These are phyloP conservation scores for Penicillium sp. DNA, from an alignment of 2,329 filamentous ascomycete genomes.

Conservation along the genomic window DNA sequence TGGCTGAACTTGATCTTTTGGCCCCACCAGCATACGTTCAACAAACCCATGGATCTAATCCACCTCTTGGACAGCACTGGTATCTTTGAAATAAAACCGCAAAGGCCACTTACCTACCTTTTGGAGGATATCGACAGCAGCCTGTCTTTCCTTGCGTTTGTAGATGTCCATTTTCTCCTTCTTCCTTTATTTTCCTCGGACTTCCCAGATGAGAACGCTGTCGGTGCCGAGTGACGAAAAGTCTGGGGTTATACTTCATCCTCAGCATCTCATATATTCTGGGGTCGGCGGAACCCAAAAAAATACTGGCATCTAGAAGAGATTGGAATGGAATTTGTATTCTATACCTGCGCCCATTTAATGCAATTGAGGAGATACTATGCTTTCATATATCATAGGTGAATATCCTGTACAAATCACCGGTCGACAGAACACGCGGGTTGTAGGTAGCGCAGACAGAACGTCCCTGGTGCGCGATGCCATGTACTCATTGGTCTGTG, in stretches of 20 bases:
- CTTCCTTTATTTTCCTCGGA: constrained; percentile 8
- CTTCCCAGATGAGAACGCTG: constrained; percentile 9
- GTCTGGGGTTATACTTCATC: constrained; percentile 10
- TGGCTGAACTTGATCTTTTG: neutral
- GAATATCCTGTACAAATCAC: neutral
- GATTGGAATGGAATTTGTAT: constrained; percentile 23
- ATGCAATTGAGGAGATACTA: constrained; percentile 1
- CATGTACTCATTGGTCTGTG: neutral
- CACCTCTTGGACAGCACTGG: constrained; percentile 13
- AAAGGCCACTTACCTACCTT: constrained; percentile 6
- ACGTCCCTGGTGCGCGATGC: neutral
- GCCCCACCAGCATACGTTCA: neutral
- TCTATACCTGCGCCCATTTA: constrained; percentile 14
- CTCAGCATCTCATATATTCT: constrained; percentile 27
- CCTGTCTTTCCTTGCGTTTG: constrained; percentile 8
- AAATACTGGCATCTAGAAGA: constrained; percentile 24
- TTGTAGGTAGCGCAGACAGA: too few species aligned
- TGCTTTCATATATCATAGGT: neutral
- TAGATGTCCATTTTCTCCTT: constrained; percentile 17
- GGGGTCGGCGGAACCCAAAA: constrained; percentile 24
- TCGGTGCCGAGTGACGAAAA: constrained; percentile 4
- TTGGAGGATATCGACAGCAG: constrained; percentile 4
- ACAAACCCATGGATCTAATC: neutral
- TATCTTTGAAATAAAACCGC: constrained; percentile 9
- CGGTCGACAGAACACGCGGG: neutral